Conservation (phyloP, 192 early-diverging fungal genomes). For the Jimgerdemannia lactiflua region DNA sequence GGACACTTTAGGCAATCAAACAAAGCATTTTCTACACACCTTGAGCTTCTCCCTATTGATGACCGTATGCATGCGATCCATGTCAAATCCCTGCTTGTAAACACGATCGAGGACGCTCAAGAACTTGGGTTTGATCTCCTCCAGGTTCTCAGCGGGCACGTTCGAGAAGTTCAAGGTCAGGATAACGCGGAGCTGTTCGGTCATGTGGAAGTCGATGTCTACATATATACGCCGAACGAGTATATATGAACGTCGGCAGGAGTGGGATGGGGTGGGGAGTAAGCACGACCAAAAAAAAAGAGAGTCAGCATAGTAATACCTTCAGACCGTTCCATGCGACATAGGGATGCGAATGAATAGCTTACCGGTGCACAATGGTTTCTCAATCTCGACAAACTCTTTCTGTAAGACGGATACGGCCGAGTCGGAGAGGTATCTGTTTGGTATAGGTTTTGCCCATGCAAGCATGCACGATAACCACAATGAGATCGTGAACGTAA, state of each 20-base stretch:
- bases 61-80: constrained; percentile 49
- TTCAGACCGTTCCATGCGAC: no score
- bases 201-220: constrained; percentile 44
- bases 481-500: no score
- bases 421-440: constrained; percentile 55
- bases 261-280: no score
- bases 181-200: constrained; percentile 40
- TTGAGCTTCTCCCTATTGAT: constrained; percentile 50
- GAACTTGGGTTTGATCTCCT: constrained; percentile 40
- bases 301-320: no score
- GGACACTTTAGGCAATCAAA: no score
- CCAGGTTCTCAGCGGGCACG: constrained; percentile 52
- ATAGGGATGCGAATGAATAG: no score
- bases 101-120: constrained; percentile 41
- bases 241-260: no score
- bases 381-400: constrained; percentile 60
- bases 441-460: constrained; percentile 17
- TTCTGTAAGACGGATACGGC: constrained; percentile 51
- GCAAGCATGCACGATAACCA: background rate
- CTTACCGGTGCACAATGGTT: constrained; percentile 56
- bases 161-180: constrained; percentile 42
- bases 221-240: no score
- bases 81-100: constrained; percentile 51
- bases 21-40: constrained; percentile 18
- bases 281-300: no score